phyloP scores from a whole-genome alignment of 1,139 yeast genomes.

The Lodderomyces beijingensis region DNA sequence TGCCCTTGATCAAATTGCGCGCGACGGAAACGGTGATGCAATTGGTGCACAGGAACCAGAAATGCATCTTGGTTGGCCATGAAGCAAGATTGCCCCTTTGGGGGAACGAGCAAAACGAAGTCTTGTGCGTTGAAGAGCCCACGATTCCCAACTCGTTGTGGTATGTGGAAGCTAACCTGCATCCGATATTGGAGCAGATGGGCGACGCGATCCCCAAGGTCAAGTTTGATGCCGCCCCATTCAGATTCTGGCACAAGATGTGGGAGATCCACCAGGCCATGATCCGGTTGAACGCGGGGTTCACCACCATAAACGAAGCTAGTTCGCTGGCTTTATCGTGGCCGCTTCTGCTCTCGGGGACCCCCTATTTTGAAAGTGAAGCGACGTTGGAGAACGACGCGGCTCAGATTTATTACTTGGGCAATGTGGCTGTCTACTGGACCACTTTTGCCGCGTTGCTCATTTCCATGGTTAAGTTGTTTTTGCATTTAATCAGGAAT shows the following conservation, averaged over 20 bases:
- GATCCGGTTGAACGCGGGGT: slow-evolving; percentile 24
- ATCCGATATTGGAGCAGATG: slow-evolving; percentile 36
- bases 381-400: slow-evolving; percentile 18
- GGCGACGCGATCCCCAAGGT: slow-evolving; percentile 20
- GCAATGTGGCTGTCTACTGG: slow-evolving; percentile 33
- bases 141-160: slow-evolving; percentile 56
- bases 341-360: slow-evolving; percentile 36
- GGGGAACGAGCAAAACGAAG: slow-evolving; percentile 73
- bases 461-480: slow-evolving; percentile 18
- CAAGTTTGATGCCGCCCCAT: slow-evolving; percentile 13
- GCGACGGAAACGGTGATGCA: slow-evolving; percentile 57
- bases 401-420: slow-evolving; percentile 32
- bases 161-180: slow-evolving; percentile 59
- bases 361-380: slow-evolving; percentile 13
- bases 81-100: slow-evolving; percentile 59
- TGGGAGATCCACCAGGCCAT: slow-evolving; percentile 32
- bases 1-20: slow-evolving; percentile 39
- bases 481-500: slow-evolving; percentile 18
- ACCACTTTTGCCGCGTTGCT: slow-evolving; percentile 21
- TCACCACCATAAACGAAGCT: slow-evolving; percentile 26
- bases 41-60: slow-evolving; percentile 53
- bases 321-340: slow-evolving; percentile 34
- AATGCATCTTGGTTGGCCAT: slow-evolving; percentile 62
- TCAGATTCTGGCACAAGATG: slow-evolving; percentile 21
- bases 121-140: slow-evolving; percentile 67